Conservation (phyloP, 345 rosid genomes). For the Salix koriyanagi region DNA sequence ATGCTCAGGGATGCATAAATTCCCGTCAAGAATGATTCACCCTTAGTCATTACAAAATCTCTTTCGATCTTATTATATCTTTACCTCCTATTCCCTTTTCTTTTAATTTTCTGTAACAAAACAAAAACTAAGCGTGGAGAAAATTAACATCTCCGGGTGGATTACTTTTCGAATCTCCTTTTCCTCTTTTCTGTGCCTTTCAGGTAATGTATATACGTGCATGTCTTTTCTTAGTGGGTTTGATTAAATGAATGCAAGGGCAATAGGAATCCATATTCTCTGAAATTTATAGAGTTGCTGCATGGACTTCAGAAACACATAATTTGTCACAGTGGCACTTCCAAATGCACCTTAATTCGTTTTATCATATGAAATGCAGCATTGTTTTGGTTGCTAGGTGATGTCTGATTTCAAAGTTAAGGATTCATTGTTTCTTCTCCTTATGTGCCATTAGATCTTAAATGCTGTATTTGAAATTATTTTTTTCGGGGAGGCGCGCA, state of each 20-base stretch:
- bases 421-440: neutral
- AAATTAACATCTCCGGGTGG: neutral
- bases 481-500: neutral
- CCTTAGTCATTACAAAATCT: neutral
- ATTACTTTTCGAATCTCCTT: neutral
- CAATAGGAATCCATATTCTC: neutral
- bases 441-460: neutral
- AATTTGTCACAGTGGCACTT: neutral
- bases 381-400: neutral
- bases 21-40: slow-evolving; percentile 3
- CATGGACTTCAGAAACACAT: neutral
- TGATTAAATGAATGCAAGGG: neutral
- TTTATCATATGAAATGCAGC: neutral
- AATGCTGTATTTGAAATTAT: neutral
- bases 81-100: neutral
- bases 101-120: neutral
- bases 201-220: neutral
- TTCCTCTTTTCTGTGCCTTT: neutral
- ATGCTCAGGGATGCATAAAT: neutral
- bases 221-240: neutral
- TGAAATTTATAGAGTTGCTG: neutral
- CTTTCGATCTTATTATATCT: neutral
- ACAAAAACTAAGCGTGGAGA: neutral
- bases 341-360: neutral
- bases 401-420: neutral